phyloP scores from a whole-genome alignment of 1,139 yeast species.

The Nematodospora anomalae region DNA sequence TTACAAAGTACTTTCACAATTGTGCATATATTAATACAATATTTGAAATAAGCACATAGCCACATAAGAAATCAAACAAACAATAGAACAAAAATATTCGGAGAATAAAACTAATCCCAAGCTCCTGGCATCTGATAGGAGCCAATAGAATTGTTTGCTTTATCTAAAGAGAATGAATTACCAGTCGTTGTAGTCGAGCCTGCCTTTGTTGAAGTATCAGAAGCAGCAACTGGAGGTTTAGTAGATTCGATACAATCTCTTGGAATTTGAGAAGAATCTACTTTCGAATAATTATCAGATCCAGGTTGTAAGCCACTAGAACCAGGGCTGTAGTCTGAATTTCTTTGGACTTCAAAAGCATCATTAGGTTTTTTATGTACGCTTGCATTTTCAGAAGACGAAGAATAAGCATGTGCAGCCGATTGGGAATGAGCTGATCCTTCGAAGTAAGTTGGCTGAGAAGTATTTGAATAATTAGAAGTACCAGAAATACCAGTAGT shows the following conservation, averaged over 20 bases:
- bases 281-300: too few species aligned
- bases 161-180: slow-evolving; percentile 5
- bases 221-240: slow-evolving; percentile 1
- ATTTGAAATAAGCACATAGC: slow-evolving; percentile 2
- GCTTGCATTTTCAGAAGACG: slow-evolving; percentile 7
- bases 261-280: not conserved
- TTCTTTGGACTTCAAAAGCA: not conserved
- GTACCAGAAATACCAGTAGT: slow-evolving; percentile 1
- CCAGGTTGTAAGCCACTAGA: not conserved
- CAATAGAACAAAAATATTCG: not conserved
- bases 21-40: not conserved
- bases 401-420: slow-evolving; percentile 8
- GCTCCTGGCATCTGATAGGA: slow-evolving; percentile 15
- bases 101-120: slow-evolving; percentile 8
- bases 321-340: not conserved
- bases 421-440: slow-evolving; percentile 10
- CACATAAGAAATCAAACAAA: slow-evolving; percentile 1
- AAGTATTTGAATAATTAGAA: not conserved
- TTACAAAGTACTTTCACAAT: not conserved
- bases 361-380: slow-evolving; percentile 7
- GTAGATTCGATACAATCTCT: not conserved
- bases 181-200: not conserved
- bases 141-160: slow-evolving; percentile 9
- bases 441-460: slow-evolving; percentile 4
- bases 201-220: not conserved